Percentiles rank a stretch among this genome's conserved stretches.
These are phyloP conservation scores for Aureobasidium sp. DNA, from an alignment of 2,329 filamentous ascomycete genomes.

Conservation along the genomic window DNA sequence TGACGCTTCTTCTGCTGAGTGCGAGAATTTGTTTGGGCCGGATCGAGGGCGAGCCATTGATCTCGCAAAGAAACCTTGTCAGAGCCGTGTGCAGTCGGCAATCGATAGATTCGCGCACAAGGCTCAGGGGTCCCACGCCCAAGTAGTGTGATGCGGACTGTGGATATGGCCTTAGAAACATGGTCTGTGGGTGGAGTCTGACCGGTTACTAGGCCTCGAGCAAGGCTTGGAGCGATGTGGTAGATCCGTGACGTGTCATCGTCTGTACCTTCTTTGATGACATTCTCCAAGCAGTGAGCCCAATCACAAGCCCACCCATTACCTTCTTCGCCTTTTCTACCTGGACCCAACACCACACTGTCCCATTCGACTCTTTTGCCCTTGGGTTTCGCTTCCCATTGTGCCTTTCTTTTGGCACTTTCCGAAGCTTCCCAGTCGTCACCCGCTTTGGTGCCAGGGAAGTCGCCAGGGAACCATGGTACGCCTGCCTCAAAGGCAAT, in stretches of 20 bases:
- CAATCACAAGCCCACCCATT: slow-evolving; percentile 79
- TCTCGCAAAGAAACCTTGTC: slow-evolving; percentile 45
- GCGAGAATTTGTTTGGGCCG: slow-evolving; percentile 22
- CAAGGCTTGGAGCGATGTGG: slow-evolving; percentile 1
- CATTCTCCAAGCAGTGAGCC: slow-evolving; percentile 21
- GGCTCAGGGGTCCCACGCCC: slow-evolving; percentile 62
- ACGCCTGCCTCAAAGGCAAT: slow-evolving; percentile 70
- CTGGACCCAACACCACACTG: slow-evolving; percentile 64
- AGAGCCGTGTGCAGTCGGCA: slow-evolving; percentile 49
- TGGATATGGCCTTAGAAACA: slow-evolving; percentile 43
- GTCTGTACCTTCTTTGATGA: background rate
- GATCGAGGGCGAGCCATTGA: slow-evolving; percentile 63
- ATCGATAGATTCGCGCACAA: slow-evolving; percentile 78
- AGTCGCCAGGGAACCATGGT: slow-evolving; percentile 84
- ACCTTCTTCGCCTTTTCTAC: slow-evolving; percentile 74
- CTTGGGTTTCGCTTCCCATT: slow-evolving; percentile 73
- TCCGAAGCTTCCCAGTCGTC: slow-evolving; percentile 68
- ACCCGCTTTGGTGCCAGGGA: slow-evolving; percentile 70
- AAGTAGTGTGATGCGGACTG: slow-evolving; percentile 60
- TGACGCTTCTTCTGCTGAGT: slow-evolving; percentile 20
- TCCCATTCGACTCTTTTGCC: slow-evolving; percentile 73
- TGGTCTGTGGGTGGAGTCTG: background rate
- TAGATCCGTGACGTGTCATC: background rate
- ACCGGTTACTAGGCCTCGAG: background rate
- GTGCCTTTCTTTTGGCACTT: slow-evolving; percentile 49